Percentiles rank a stretch among this genome's conserved stretches.
phyloP scores from a whole-genome alignment of 495 filamentous ascomycete species.

The Aspergillus taichungensis region DNA sequence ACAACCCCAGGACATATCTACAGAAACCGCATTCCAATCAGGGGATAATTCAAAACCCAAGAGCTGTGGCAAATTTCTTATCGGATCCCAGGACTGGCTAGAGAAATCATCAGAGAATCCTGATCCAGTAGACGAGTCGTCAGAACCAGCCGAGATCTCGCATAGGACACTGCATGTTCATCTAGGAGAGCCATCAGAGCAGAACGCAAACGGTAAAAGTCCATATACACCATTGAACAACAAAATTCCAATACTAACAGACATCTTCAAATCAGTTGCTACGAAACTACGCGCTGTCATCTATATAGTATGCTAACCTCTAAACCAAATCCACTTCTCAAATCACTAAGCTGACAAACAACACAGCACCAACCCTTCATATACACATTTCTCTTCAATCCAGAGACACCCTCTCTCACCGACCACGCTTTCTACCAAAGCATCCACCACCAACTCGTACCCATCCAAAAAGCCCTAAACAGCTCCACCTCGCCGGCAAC shows the following conservation, averaged over 20 bases:
- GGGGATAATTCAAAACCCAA: neutral
- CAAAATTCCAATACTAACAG: neutral
- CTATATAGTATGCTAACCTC: conserved; percentile 43
- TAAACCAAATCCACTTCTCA: neutral
- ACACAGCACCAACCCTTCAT: conserved; percentile 73
- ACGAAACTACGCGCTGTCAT: conserved; percentile 63
- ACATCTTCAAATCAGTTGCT: conserved; percentile 1
- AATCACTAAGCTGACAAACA: neutral
- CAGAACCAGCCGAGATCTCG: conserved; percentile 33
- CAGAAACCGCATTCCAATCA: neutral
- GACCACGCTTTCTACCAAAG: conserved; percentile 66
- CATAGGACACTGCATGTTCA: conserved; percentile 44
- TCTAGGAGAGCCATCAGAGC: conserved; percentile 10
- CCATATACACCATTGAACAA: neutral
- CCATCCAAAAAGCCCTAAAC: conserved; percentile 63
- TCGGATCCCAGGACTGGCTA: conserved; percentile 60
- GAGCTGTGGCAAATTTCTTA: conserved; percentile 52
- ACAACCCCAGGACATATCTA: neutral
- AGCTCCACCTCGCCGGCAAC: conserved; percentile 52
- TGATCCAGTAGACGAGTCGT: conserved; percentile 12
- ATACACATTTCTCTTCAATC: conserved; percentile 80
- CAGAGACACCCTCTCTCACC: conserved; percentile 55
- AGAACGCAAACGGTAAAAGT: conserved; percentile 10
- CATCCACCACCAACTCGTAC: conserved; percentile 72
- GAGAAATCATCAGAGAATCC: conserved; percentile 31